Evolutionary conservation across 2,329 filamentous ascomycete species (phyloP).

Genomic region (Lasiodiplodia gonubiensis): DNA sequence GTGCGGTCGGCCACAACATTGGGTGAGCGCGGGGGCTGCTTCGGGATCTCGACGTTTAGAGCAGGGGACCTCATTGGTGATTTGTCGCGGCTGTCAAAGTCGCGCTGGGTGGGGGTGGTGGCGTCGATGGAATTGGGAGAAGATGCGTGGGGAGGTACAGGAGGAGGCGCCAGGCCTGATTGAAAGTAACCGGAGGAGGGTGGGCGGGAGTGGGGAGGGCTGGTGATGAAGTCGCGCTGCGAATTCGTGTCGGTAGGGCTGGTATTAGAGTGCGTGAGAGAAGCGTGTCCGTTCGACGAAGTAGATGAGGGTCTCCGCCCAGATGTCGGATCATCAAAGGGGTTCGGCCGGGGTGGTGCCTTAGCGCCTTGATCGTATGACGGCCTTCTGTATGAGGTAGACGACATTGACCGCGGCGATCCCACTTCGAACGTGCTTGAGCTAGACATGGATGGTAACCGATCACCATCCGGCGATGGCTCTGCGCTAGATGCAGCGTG

Average conservation of each 20-base stretch:
- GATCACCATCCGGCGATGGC: constrained; percentile 33
- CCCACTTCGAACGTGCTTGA: constrained; percentile 38
- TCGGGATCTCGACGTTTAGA: constrained; percentile 26
- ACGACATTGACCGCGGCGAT: constrained; percentile 32
- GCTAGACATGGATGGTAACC: constrained; percentile 42
- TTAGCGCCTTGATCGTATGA: constrained; percentile 27
- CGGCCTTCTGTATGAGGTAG: constrained; percentile 27
- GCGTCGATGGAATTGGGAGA: constrained; percentile 12
- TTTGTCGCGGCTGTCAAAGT: constrained; percentile 23
- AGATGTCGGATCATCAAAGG: constrained; percentile 27
- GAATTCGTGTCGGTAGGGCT: constrained; percentile 27
- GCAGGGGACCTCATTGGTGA: constrained; percentile 27
- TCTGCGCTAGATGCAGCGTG: constrained; percentile 44
- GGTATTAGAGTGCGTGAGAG: constrained; percentile 24
- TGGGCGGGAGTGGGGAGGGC: constrained; percentile 20
- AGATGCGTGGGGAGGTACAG: constrained; percentile 23
- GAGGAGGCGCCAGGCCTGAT: constrained; percentile 22
- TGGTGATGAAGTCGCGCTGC: constrained; percentile 27
- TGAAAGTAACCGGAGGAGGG: constrained; percentile 15
- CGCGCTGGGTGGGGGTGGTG: constrained; percentile 26
- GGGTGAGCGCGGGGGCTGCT: constrained; percentile 27
- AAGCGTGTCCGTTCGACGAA: constrained; percentile 19
- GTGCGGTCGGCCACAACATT: constrained; percentile 9
- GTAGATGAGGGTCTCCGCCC: constrained; percentile 25
- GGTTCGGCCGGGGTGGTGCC: constrained; percentile 19